Conservation (phyloP, 2,329 filamentous ascomycete genomes). For the Diaporthe amygdali region DNA sequence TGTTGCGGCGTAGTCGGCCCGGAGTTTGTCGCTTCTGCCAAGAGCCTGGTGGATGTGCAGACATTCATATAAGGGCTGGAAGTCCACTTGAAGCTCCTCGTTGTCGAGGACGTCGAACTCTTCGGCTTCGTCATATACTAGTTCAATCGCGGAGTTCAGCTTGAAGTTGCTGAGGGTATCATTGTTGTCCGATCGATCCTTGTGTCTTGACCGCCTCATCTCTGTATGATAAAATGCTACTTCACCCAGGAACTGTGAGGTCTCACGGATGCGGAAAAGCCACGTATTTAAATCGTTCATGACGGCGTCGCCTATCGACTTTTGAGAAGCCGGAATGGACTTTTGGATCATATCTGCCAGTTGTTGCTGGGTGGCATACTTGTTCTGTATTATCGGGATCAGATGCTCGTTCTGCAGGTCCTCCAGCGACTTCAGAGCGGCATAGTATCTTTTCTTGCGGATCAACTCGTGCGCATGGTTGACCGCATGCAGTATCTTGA, state of each 20-base stretch:
- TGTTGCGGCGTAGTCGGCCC: slow-evolving; percentile 89
- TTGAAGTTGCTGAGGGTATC: slow-evolving; percentile 82
- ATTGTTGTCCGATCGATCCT: slow-evolving; percentile 79
- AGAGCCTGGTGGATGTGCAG: slow-evolving; percentile 96
- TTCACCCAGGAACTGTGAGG: slow-evolving; percentile 93
- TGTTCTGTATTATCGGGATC: slow-evolving; percentile 71
- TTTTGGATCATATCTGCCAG: slow-evolving; percentile 95
- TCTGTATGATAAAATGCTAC: slow-evolving; percentile 97
- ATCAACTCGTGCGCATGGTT: slow-evolving; percentile 95
- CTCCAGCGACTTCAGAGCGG: slow-evolving; percentile 89
- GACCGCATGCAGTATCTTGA: slow-evolving; percentile 89
- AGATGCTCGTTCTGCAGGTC: slow-evolving; percentile 96
- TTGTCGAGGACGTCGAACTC: slow-evolving; percentile 97
- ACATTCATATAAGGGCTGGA: slow-evolving; percentile 92
- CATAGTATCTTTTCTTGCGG: slow-evolving; percentile 93
- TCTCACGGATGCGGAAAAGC: slow-evolving; percentile 93
- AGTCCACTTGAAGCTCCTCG: slow-evolving; percentile 93
- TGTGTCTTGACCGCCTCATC: slow-evolving; percentile 80
- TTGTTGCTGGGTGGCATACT: slow-evolving; percentile 92
- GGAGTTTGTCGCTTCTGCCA: slow-evolving; percentile 89
- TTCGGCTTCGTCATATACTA: slow-evolving; percentile 93
- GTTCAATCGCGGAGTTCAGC: slow-evolving; percentile 92
- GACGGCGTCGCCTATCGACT: slow-evolving; percentile 92
- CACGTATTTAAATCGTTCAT: slow-evolving; percentile 98
- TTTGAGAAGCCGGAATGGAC: slow-evolving; percentile 91